Evolutionary conservation across 306 rosid species (phyloP), one percentile per base, ranked within the genome.

Genomic region (Mucuna pruriens): DNA sequence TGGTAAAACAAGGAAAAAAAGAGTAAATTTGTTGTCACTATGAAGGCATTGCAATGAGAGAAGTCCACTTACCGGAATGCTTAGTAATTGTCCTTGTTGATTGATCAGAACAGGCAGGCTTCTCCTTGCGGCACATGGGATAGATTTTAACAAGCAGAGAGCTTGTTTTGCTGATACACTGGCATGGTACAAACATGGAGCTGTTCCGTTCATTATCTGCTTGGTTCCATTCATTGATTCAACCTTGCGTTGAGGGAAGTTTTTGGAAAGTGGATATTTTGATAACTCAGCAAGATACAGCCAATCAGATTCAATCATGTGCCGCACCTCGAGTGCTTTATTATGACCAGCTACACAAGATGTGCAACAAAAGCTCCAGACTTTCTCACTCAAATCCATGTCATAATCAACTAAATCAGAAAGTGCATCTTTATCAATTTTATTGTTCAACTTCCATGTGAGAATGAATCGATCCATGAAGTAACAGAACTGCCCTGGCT

Each of bases 111-210:
- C 94, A 44, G 97, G 97, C 38, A 95, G 74, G 84, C 94, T 79
- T 89, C 91, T 92, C 82, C 99, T 90, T 76, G 99, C 97, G 69
- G 97, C 94, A 84, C 78, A 90, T 29, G 97, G 99, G 39, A 92
- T 86, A 60, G 87, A 84, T 82, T 90, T 91, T 81, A 95, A 80
- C 69, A 84, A 75, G 61, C 0, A 64, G 45, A 89, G 83, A 58
- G 97, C 98, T 38, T 84, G 85, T 86, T 85, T 84, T 13, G 99
- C 97, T 15, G 94, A 90, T 26, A 61, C 16, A 67, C 89, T 86
- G 75, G 89, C 94, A 84, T 81, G 63, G 57, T 88, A 77, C 33
- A 86, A 79, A 90, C 88, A 91, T 26, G 33, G 40, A 79, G 34
- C 44, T 23, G 80, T 80, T 65, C 65, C 88, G 54, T 79, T 87